Evolutionary conservation across 306 rosid species (phyloP).

Genomic region (Erythrophleum fordii): DNA sequence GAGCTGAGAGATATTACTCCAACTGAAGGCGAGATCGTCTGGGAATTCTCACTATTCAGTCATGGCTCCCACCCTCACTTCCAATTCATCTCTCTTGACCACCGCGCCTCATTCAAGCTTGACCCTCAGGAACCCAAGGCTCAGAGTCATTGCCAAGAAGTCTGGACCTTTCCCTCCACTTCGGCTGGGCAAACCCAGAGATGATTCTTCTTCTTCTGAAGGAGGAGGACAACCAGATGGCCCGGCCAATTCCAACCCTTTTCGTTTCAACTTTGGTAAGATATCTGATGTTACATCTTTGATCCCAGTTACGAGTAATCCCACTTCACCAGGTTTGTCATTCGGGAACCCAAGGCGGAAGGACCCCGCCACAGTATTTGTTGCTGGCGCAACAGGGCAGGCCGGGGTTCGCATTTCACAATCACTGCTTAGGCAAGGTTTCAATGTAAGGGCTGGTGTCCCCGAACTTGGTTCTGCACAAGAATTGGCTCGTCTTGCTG

Average conservation of each 20-base stretch:
- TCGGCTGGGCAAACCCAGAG: constrained; percentile 61
- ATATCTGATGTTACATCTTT: constrained; percentile 69
- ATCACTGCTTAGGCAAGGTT: constrained; percentile 75
- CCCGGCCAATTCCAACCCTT: constrained; percentile 56
- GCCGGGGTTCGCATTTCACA: constrained; percentile 90
- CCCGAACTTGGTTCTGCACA: constrained; percentile 85
- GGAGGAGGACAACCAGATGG: constrained; percentile 42
- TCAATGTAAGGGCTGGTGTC: constrained; percentile 91
- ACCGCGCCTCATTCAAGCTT: constrained; percentile 54
- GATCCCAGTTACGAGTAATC: constrained; percentile 58
- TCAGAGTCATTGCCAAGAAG: constrained; percentile 57
- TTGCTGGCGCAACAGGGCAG: constrained; percentile 87
- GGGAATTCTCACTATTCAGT: constrained; percentile 23
- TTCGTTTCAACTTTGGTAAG: constrained; percentile 71
- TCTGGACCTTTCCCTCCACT: constrained; percentile 61
- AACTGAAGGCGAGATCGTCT: constrained; percentile 28
- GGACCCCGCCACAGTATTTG: constrained; percentile 82
- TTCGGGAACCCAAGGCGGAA: constrained; percentile 72
- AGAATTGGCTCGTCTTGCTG: constrained; percentile 87
- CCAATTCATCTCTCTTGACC: constrained; percentile 66
- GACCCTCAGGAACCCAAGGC: constrained; percentile 45
- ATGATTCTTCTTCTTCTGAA: constrained; percentile 40
- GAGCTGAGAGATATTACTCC: not conserved
- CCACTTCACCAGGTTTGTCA: constrained; percentile 61
- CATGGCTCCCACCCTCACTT: constrained; percentile 82